phyloP scores from a whole-genome alignment of 805 yeast species.

The Lipomyces yamanashiensis region DNA sequence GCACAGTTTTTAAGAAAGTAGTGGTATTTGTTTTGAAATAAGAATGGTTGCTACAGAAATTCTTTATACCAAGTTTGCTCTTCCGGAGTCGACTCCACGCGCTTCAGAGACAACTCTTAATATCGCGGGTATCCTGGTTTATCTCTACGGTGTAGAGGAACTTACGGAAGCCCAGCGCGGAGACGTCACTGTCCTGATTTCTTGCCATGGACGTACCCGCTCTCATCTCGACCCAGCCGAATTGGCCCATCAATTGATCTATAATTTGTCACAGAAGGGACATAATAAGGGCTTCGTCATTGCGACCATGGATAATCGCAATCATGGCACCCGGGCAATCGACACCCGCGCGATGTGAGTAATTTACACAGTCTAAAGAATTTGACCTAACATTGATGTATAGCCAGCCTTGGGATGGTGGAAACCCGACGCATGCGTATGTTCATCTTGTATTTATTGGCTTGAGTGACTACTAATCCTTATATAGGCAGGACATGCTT shows the following conservation, averaged over 20 bases:
- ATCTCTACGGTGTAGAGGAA: constrained; percentile 51
- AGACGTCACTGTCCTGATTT: constrained; percentile 50
- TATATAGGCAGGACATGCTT: constrained; percentile 51
- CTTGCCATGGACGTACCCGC: constrained; percentile 55
- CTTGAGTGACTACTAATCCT: not conserved
- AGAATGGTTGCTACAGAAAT: not conserved
- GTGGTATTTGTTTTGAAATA: not conserved
- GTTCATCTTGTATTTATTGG: not conserved
- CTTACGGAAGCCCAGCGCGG: constrained; percentile 35
- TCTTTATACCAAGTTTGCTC: constrained; percentile 15
- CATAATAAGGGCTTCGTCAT: constrained; percentile 47
- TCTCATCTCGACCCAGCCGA: constrained; percentile 49
- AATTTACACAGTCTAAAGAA: not conserved
- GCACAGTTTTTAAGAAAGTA: too few species aligned
- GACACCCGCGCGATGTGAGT: not conserved
- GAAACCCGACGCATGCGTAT: constrained; percentile 54
- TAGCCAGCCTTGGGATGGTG: constrained; percentile 54
- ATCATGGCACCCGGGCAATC: constrained; percentile 58
- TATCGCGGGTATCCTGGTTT: constrained; percentile 55
- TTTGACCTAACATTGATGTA: not conserved
- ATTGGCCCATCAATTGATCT: constrained; percentile 49
- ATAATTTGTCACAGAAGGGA: constrained; percentile 39
- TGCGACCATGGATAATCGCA: constrained; percentile 58
- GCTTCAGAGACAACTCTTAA: constrained; percentile 29
- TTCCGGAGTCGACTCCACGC: constrained; percentile 32